Evolutionary conservation across 164 flowering plant genomes (phyloP), one percentile per base, ranked within the genome.

Genomic region (Vitis rotundifolia): DNA sequence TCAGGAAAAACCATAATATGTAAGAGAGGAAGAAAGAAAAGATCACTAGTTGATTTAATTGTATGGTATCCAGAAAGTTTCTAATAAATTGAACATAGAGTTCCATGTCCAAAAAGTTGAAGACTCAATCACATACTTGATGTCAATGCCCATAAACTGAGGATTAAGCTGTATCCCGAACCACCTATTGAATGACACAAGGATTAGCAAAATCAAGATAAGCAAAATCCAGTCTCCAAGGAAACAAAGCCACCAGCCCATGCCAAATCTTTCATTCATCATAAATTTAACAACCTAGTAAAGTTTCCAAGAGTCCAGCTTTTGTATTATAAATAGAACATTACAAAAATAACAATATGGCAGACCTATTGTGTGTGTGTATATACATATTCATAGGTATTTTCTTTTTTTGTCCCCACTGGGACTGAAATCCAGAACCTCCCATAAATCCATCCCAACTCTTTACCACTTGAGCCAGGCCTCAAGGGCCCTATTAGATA

Each of bases 131-230:
- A 80, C 95, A 55, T 91, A 93, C 99, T 95, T 95, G 80, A 95
- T 90, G 81, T 95, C 99, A 66, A 91, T 69, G 71, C 98, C 97
- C 82, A 88, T 67, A 79, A 93, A 84, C n/a, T 83, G 88, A 76
- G 99, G 99, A 90, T 95, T 95, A 81, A 95, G 86, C 83, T 95
- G 99, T 77, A 93, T 85, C 66, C 99, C 99, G 70, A 88, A 90
- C 99, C 99, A 95, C 99, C 99, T 95, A 73, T 59, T 48, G 37
- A 68, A 76, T 68, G 65, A 73, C 18, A 74, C n/a, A 63, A 63
- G 11, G 15, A 54, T 14, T n/a, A 74, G 19, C 2, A 71, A 59
- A 13, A 59, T 64, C 63, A 75, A 51, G 56, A 69, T 55, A 59
- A 53, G 10, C 47, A 55, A 51, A 59, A 59, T 48, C 37, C 15